Percentiles rank a stretch among this genome's conserved stretches.
Conservation (phyloP, 768 basidiomycete genomes). For the Lentinula lateritia region DNA sequence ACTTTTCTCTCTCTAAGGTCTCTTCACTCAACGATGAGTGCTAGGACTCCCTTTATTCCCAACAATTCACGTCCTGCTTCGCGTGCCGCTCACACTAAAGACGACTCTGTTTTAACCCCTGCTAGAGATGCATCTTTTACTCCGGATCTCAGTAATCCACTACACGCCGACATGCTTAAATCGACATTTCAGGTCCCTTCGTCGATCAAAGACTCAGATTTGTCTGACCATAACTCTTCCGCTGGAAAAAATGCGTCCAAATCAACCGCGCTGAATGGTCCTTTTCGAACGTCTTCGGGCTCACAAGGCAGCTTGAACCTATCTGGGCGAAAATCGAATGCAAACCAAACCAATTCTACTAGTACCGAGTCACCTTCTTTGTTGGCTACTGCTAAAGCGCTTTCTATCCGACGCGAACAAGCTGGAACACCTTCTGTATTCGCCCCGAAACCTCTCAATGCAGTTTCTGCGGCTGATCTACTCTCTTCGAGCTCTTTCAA, state of each 20-base stretch:
- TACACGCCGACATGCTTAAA: background rate
- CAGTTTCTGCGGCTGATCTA: background rate
- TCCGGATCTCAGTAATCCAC: background rate
- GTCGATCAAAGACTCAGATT: background rate
- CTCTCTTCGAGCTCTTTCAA: slow-evolving; percentile 1
- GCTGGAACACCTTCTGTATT: background rate
- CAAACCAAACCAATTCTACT: background rate
- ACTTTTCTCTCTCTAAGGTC: too few relatives aligned
- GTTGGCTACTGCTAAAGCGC: background rate
- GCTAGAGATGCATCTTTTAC: background rate
- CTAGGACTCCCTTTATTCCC: slow-evolving; percentile 6
- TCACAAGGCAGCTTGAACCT: background rate
- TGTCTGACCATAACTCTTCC: background rate
- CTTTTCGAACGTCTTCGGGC: background rate
- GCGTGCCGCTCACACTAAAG: background rate
- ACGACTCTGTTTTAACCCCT: background rate
- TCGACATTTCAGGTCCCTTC: background rate
- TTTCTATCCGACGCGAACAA: background rate
- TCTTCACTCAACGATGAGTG: background rate
- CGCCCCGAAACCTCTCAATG: slow-evolving; percentile 3
- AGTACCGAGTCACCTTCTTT: background rate
- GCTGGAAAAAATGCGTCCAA: background rate
- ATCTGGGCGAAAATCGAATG: slow-evolving; percentile 1
- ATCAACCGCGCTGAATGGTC: background rate
- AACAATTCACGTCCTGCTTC: slow-evolving; percentile 4